A percentile compares a stretch with the other conserved stretches of the same genome.
These are phyloP conservation scores for Eimeria necatrix DNA, from an alignment of 169 alveolate genomes.

Conservation along the genomic window DNA sequence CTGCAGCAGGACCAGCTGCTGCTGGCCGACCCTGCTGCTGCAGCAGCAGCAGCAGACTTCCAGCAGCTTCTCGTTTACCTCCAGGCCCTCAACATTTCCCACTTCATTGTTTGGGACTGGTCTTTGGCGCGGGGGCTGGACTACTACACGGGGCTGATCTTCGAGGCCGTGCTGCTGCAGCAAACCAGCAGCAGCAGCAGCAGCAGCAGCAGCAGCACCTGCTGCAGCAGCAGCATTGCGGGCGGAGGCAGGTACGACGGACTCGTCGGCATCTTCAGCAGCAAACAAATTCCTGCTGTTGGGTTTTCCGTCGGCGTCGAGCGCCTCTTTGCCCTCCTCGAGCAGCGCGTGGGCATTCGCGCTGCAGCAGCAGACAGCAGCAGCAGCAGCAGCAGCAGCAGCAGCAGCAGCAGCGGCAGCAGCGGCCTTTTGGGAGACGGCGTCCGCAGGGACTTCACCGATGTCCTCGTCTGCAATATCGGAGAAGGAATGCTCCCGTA, in stretches of 20 bases:
- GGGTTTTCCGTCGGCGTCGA: conserved; percentile 98
- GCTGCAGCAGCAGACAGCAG: conserved; percentile 13
- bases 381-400: conserved; percentile 50
- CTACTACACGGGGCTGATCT: conserved; percentile 98
- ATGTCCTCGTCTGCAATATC: conserved; percentile 84
- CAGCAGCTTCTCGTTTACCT: conserved; percentile 84
- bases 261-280: conserved; percentile 95
- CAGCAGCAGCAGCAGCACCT: too few relatives aligned
- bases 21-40: conserved; percentile 26
- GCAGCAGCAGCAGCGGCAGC: conserved; percentile 13
- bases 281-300: conserved; percentile 95
- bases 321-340: conserved; percentile 90
- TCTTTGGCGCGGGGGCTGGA: conserved; percentile 98
- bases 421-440: background rate
- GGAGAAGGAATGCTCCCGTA: conserved; percentile 86
- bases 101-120: conserved; percentile 90
- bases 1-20: conserved; percentile 82
- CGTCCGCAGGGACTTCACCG: conserved; percentile 72
- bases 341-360: conserved; percentile 16
- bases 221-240: conserved; percentile 98
- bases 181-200: conserved; percentile 88
- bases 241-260: conserved; percentile 99
- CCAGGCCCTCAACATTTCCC: conserved; percentile 64
- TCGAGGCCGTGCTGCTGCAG: conserved; percentile 95
- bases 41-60: conserved; percentile 88